Percentiles rank a stretch among this genome's conserved stretches.
phyloP scores from a whole-genome alignment of 768 basidiomycete species.

The Cyclocybe aegerita region DNA sequence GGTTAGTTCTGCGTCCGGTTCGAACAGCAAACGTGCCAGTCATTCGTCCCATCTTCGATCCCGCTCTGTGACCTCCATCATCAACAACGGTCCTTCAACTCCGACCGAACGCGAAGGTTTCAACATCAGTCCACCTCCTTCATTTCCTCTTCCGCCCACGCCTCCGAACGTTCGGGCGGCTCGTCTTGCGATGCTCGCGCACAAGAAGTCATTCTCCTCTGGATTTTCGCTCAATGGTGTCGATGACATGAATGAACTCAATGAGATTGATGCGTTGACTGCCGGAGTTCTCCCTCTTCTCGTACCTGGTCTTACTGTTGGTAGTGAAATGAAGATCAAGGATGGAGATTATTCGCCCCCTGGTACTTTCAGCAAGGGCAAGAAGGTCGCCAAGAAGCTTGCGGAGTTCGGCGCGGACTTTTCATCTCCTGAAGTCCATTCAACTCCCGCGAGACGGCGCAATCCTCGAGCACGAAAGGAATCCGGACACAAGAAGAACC shows the following conservation, averaged over 20 bases:
- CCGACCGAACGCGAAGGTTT: conserved; percentile 34
- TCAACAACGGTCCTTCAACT: conserved; percentile 29
- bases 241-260: conserved; percentile 62
- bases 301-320: conserved; percentile 63
- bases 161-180: conserved; percentile 63
- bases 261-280: conserved; percentile 71
- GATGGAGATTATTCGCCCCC: conserved; percentile 43
- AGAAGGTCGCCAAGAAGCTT: conserved; percentile 31
- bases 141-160: conserved; percentile 73
- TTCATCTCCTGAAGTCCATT: conserved; percentile 57
- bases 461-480: conserved; percentile 38
- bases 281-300: conserved; percentile 68
- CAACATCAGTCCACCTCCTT: conserved; percentile 57
- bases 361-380: conserved; percentile 39
- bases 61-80: conserved; percentile 56
- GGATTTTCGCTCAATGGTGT: conserved; percentile 61
- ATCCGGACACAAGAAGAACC: conserved; percentile 57
- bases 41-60: conserved; percentile 55
- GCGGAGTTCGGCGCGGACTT: conserved; percentile 50
- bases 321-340: conserved; percentile 54
- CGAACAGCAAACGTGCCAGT: conserved; percentile 27
- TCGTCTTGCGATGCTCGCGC: conserved; percentile 51
- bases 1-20: conserved; percentile 37
- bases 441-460: conserved; percentile 53
- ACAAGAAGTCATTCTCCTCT: conserved; percentile 65